These are phyloP conservation scores for Boletus eberwhitei DNA, from an alignment of 768 basidiomycete genomes.

Conservation along the genomic window DNA sequence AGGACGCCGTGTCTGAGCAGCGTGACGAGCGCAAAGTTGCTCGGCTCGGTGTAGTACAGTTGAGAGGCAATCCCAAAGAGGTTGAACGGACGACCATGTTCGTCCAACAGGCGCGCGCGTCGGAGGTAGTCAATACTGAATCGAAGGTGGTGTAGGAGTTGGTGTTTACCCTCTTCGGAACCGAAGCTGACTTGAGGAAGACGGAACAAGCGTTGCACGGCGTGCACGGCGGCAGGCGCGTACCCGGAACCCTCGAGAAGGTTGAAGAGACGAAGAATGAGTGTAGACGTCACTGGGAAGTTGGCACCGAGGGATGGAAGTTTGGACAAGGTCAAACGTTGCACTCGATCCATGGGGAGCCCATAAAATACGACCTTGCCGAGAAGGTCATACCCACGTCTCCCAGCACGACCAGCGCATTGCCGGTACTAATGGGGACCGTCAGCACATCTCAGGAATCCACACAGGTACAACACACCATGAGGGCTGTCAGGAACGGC, in stretches of 20 bases:
- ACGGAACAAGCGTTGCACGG: conserved; percentile 50
- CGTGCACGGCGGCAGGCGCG: conserved; percentile 44
- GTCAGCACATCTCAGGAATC: background rate
- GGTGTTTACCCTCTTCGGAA: conserved; percentile 51
- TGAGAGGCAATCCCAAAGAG: conserved; percentile 52
- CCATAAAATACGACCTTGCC: conserved; percentile 76
- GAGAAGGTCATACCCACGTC: conserved; percentile 65
- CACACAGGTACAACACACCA: conserved; percentile 37
- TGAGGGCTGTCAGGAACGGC: conserved; percentile 55
- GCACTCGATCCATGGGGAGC: conserved; percentile 57
- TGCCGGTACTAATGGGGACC: conserved; percentile 53
- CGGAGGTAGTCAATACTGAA: conserved; percentile 73
- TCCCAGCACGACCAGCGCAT: conserved; percentile 70
- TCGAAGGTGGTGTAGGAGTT: conserved; percentile 61
- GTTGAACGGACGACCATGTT: conserved; percentile 54
- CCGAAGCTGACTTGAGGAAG: conserved; percentile 59
- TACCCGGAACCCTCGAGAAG: conserved; percentile 59
- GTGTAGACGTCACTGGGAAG: conserved; percentile 66
- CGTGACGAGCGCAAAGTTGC: conserved; percentile 61
- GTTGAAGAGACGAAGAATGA: conserved; percentile 61
- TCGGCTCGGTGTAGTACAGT: conserved; percentile 64
- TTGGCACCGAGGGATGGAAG: conserved; percentile 59
- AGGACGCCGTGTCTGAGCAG: conserved; percentile 57
- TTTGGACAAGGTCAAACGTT: conserved; percentile 60
- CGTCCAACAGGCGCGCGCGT: conserved; percentile 51